These are phyloP conservation scores for Entomortierella beljakovae DNA, from an alignment of 192 early-diverging fungal species.

Conservation along the genomic window DNA sequence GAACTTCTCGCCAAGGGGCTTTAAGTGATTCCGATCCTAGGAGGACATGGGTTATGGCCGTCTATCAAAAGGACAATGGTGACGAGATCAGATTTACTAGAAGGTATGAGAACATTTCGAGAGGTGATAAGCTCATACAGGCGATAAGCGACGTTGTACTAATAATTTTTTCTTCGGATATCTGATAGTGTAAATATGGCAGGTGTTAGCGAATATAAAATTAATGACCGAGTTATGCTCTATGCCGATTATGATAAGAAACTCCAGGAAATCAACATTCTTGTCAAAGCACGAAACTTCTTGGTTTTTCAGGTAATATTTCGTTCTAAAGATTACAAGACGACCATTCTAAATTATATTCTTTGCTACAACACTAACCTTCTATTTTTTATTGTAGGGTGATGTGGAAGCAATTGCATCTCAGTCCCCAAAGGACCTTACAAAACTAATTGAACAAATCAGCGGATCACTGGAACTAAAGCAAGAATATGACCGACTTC, in stretches of 20 bases:
- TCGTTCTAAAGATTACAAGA: too few relatives aligned
- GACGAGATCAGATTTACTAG: conserved; percentile 78
- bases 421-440: conserved; percentile 95
- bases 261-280: conserved; percentile 90
- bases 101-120: conserved; percentile 69
- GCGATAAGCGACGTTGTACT: too few relatives aligned
- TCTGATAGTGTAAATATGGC: conserved; percentile 60
- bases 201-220: conserved; percentile 90
- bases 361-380: too few relatives aligned
- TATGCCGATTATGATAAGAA: conserved; percentile 81
- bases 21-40: conserved; percentile 54
- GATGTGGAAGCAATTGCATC: conserved; percentile 97
- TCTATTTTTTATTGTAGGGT: conserved; percentile 60
- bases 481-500: conserved; percentile 87
- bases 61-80: conserved; percentile 79
- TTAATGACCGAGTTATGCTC: conserved; percentile 80
- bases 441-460: conserved; percentile 95
- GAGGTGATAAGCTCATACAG: too few relatives aligned
- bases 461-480: conserved; percentile 94
- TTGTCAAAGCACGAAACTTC: conserved; percentile 97
- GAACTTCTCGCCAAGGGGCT: conserved; percentile 1
- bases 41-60: conserved; percentile 82
- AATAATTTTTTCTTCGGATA: too few relatives aligned
- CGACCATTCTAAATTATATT: too few relatives aligned
- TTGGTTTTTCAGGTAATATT: conserved; percentile 87